Evolutionary conservation across 2,329 filamentous ascomycete species (phyloP).

Genomic region (Tolypocladium paradoxum): DNA sequence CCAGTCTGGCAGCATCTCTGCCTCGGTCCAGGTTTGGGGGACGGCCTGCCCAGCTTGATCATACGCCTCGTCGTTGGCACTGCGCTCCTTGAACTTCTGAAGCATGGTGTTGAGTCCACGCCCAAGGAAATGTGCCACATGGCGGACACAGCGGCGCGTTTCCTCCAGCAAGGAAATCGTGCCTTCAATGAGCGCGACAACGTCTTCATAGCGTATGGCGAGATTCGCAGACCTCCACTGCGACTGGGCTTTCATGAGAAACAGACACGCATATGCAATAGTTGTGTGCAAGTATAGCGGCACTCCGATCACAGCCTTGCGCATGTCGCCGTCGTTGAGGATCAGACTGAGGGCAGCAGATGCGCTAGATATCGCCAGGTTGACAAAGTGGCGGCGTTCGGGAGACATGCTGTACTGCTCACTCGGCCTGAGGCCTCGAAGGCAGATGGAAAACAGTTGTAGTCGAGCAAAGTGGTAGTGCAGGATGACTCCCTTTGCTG

Average conservation of each 20-base stretch:
- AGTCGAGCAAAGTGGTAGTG: conserved; percentile 40
- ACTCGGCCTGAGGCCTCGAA: conserved; percentile 21
- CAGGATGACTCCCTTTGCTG: conserved; percentile 35
- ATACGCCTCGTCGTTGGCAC: conserved; percentile 4
- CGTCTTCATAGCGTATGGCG: conserved; percentile 19
- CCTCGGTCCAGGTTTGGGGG: conserved; percentile 1
- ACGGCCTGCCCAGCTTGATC: conserved; percentile 1
- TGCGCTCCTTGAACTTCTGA: conserved; percentile 14
- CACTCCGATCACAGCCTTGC: conserved; percentile 18
- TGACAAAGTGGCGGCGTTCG: conserved; percentile 32
- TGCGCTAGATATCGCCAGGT: conserved; percentile 26
- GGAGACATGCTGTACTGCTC: conserved; percentile 30
- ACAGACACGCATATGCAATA: conserved; percentile 20
- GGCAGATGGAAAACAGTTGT: conserved; percentile 36
- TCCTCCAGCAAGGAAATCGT: conserved; percentile 13
- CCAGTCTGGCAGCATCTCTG: conserved; percentile 7
- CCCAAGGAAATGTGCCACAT: conserved; percentile 18
- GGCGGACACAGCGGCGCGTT: conserved; percentile 14
- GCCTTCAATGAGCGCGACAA: conserved; percentile 13
- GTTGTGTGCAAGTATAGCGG: conserved; percentile 21
- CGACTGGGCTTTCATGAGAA: conserved; percentile 20
- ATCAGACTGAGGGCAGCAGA: conserved; percentile 18
- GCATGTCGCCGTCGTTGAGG: conserved; percentile 18
- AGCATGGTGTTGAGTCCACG: conserved; percentile 18
- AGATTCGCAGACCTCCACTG: conserved; percentile 18